Evolutionary conservation across 306 rosid species (phyloP).

Genomic region (Rosa rugosa): DNA sequence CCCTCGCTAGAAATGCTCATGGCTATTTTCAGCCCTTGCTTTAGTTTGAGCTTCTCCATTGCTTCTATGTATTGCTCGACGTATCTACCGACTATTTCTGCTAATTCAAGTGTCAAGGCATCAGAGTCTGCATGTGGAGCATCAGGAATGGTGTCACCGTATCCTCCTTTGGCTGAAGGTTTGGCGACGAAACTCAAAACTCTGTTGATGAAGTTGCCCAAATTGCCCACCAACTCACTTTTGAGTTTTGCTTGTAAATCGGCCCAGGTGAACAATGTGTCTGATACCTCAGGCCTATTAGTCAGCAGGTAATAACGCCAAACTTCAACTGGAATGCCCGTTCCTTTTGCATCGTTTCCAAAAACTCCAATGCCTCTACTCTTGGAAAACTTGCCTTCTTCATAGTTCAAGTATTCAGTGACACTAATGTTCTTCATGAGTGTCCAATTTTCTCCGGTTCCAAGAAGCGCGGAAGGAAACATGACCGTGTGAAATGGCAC

Average conservation of each 20-base stretch:
- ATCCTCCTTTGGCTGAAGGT: constrained; percentile 78
- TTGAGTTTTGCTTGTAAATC: constrained; percentile 94
- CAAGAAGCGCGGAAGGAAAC: constrained; percentile 92
- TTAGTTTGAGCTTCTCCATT: constrained; percentile 96
- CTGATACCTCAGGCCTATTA: constrained; percentile 98
- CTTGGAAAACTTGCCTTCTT: constrained; percentile 93
- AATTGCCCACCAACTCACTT: constrained; percentile 74
- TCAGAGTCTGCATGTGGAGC: constrained; percentile 49
- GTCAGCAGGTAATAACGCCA: constrained; percentile 94
- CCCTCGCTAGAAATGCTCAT: constrained; percentile 92
- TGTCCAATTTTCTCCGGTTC: constrained; percentile 91
- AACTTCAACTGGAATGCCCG: constrained; percentile 84
- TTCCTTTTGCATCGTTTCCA: constrained; percentile 89
- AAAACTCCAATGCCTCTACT: constrained; percentile 92
- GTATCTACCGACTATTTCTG: constrained; percentile 56
- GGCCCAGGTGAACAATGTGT: constrained; percentile 83
- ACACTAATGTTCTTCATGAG: constrained; percentile 95
- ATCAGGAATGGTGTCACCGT: constrained; percentile 64
- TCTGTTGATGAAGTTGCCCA: constrained; percentile 88
- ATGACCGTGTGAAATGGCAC: constrained; percentile 98
- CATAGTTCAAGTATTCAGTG: constrained; percentile 90
- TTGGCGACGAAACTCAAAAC: constrained; percentile 92
- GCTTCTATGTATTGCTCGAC: constrained; percentile 78
- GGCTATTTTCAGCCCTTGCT: constrained; percentile 87
- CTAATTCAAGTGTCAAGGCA: constrained; percentile 50